Base-by-base conservation (phyloP, 352 stramenopile genomes). In the Ophiocytium majus region DNA sequence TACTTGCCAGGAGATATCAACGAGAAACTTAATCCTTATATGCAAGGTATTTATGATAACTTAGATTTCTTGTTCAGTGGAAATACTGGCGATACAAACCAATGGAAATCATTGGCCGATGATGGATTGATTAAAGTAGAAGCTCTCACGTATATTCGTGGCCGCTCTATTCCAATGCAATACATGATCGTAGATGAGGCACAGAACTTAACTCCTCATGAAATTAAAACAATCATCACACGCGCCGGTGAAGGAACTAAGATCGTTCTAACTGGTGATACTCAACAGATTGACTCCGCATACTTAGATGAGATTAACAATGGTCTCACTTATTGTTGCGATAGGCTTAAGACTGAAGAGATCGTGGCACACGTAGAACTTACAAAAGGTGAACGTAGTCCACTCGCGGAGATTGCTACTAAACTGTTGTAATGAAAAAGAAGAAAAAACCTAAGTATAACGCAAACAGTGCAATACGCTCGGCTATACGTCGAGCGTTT, bases 201-300 rank as follows among this genome's bases (percentile, higher is more conserved):
- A 23, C 57, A 71, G 57, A 71, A 71, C 57, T 71, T 71, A 71
- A 71, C 57, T 71, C 57, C 57, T 23, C 57, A 71, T 71, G 57
- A 71, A 71, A 71, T 71, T 71, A 71, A 71, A 71, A 71, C 57
- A 28, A 71, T 71, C 57, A 71, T 71, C 57, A 71, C 57, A 23
- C 57, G 57, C 28, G 57, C 57, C 28, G 57, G 57, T 71, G 57
- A 71, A 71, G 57, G 57, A 71, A 71, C 57, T 71, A 71, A 71
- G 57, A 71, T 71, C 28, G 57, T 71, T 71, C 57, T 71, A 28
- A 71, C 57, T 28, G 57, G 57, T 71, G 57, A 71, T 28, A 23
- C 57, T 28, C 19, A 71, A 28, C 57, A 71, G 57, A 71, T 71
- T 28, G 57, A 71, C 28, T 23, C 23, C 57, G 19, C 57, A 28